These are phyloP conservation scores for Mrakia blollopis DNA, from an alignment of 768 basidiomycete species.

Conservation along the genomic window DNA sequence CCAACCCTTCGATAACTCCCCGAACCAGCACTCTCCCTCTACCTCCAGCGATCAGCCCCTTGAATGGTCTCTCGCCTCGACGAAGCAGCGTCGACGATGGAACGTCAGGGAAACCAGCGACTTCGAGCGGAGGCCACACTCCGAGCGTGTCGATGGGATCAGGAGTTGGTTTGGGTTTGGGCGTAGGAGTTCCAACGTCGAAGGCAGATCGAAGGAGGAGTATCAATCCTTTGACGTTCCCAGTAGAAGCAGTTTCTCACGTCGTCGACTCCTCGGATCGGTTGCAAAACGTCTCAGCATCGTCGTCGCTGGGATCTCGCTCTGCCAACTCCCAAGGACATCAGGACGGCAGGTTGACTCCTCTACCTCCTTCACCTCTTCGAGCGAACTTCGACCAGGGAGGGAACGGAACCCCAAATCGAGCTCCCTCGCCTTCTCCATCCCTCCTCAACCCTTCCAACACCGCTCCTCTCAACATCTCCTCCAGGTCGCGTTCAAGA, in stretches of 20 bases:
- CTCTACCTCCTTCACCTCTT: constrained; percentile 43
- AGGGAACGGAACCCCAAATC: constrained; percentile 1
- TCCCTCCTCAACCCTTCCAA: constrained; percentile 15
- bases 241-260: background rate
- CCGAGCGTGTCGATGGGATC: constrained; percentile 13
- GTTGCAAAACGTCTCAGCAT: background rate
- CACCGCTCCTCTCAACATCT: constrained; percentile 28
- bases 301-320: constrained; percentile 31
- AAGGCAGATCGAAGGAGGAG: constrained; percentile 53
- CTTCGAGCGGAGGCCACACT: background rate
- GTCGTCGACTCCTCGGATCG: background rate
- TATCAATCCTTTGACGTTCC: constrained; percentile 50
- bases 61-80: background rate
- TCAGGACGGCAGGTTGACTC: constrained; percentile 36
- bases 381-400: constrained; percentile 43
- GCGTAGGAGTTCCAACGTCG: constrained; percentile 41
- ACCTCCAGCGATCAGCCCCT: background rate
- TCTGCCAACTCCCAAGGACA: constrained; percentile 33
- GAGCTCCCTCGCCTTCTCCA: constrained; percentile 37
- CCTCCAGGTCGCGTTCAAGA: background rate
- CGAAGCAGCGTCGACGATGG: constrained; percentile 29
- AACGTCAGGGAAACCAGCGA: constrained; percentile 39
- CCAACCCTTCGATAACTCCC: background rate
- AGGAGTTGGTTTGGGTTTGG: constrained; percentile 41
- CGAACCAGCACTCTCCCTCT: background rate